Base-by-base conservation (phyloP, 2,329 filamentous ascomycete species). In the Aspergillus fijiensis region DNA sequence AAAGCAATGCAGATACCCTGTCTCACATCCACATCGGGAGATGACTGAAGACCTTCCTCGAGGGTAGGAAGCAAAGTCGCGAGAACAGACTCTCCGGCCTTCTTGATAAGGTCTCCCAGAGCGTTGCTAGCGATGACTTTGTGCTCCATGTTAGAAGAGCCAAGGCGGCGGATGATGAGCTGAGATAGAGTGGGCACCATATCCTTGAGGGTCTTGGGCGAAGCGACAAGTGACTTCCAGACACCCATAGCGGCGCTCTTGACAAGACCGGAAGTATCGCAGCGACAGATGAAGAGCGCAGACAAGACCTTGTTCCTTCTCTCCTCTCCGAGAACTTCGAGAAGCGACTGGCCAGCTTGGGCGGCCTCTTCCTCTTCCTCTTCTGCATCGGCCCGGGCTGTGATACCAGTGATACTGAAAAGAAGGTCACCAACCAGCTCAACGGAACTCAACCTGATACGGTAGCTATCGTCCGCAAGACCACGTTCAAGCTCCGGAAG, bases 91-190 rank as follows among this genome's bases (percentile, higher is more conserved):
- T 99, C 95, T 63, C 96, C 95, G 70, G 95, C 94, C 78, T 96
- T 97, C 70, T 95, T 89, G 71, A 99, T 98, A 66, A 99, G 87
- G 75, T 99, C 95, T 72, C 95, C 95, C 58, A 99, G 84, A 52
- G 95, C 92, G 75, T 98, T 98, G 75, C 94, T 94, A 66, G 96
- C 95, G 81, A 99, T 99, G 68, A 96, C 90, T 81, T 97, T 98
- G 77, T 99, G 95, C 76, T 99, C 95, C 89, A 96, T 93, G 72
- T 97, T 98, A 50, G 93, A 90, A 75, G 93, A 98, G 63, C 92
- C 95, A 67, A 99, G 85, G 52, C 95, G 90, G 61, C 91, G 88
- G 74, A 99, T 98, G 69, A 99, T 89, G 64, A 99, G 87, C 74
- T 97, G 93, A 5, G 92, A 96, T 62, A 99, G 88, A 1, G 92